These are phyloP conservation scores for Sphaerobolus stellatus DNA, from an alignment of 1,284 basidiomycete species.

Conservation along the genomic window DNA sequence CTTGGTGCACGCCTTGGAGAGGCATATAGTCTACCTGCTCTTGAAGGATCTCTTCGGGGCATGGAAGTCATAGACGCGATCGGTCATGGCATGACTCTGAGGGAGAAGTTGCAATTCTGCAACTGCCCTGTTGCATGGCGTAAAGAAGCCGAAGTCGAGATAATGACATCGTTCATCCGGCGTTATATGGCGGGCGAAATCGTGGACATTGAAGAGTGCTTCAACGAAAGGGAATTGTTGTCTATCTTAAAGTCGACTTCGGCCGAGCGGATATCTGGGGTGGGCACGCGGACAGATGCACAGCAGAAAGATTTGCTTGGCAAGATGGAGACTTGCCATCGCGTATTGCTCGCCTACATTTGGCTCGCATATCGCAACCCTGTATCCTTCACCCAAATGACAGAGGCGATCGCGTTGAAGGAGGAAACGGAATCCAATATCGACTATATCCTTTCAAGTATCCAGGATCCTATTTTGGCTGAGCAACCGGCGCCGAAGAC, in stretches of 20 bases:
- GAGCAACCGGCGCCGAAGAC: background rate
- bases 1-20: conserved; percentile 4
- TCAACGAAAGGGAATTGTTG: conserved; percentile 39
- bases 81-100: conserved; percentile 42
- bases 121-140: conserved; percentile 48
- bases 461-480: conserved; percentile 18
- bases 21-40: conserved; percentile 46
- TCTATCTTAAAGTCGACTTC: too few relatives aligned
- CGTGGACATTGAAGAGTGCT: conserved; percentile 35
- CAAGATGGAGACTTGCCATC: conserved; percentile 80
- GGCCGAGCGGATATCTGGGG: background rate
- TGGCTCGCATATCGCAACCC: conserved; percentile 86
- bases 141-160: conserved; percentile 32
- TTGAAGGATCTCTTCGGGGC: conserved; percentile 28
- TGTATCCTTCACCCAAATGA: conserved; percentile 66
- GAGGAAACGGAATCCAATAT: conserved; percentile 67
- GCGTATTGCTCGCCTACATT: conserved; percentile 78
- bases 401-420: conserved; percentile 57
- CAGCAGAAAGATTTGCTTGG: conserved; percentile 32
- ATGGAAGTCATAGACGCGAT: conserved; percentile 48
- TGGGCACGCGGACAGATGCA: conserved; percentile 1
- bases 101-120: conserved; percentile 50
- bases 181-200: conserved; percentile 34
- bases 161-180: conserved; percentile 37
- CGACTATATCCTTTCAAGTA: conserved; percentile 57